phyloP scores from a whole-genome alignment of 1,284 basidiomycete species.

The Kwoniella shivajii region DNA sequence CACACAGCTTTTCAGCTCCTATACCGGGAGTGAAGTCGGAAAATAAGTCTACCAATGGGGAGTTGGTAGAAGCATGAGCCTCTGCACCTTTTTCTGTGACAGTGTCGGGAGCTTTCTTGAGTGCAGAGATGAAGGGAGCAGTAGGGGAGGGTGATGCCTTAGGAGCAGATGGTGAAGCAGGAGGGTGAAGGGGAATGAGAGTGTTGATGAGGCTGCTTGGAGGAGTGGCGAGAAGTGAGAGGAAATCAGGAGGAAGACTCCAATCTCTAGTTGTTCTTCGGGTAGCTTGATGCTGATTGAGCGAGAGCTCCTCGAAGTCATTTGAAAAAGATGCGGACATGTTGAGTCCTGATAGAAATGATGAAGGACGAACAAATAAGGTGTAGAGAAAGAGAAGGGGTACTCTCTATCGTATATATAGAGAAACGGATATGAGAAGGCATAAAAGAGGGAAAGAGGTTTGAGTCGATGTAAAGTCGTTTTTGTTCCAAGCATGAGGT shows the following conservation, averaged over 20 bases:
- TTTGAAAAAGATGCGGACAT: too few species aligned
- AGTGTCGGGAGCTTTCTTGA: constrained; percentile 13
- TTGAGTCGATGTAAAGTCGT: too few species aligned
- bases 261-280: too few species aligned
- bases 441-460: too few species aligned
- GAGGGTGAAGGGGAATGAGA: neutral
- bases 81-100: constrained; percentile 30
- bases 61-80: constrained; percentile 19
- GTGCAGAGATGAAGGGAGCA: constrained; percentile 24
- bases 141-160: neutral
- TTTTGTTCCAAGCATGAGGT: too few species aligned
- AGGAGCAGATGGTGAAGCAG: neutral
- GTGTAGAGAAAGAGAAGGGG: neutral
- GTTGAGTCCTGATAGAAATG: too few species aligned
- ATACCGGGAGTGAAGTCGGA: constrained; percentile 26
- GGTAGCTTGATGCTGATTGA: too few species aligned
- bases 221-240: constrained; percentile 6
- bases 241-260: constrained; percentile 5
- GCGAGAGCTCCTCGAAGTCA: neutral
- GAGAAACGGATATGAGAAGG: too few species aligned
- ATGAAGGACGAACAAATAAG: neutral
- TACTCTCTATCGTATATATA: too few species aligned
- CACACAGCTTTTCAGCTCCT: constrained; percentile 7
- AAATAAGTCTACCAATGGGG: constrained; percentile 34
- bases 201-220: neutral